Evolutionary conservation across 176 grass and related monocot genomes (phyloP).

Genomic region (Zoysia japonica): DNA sequence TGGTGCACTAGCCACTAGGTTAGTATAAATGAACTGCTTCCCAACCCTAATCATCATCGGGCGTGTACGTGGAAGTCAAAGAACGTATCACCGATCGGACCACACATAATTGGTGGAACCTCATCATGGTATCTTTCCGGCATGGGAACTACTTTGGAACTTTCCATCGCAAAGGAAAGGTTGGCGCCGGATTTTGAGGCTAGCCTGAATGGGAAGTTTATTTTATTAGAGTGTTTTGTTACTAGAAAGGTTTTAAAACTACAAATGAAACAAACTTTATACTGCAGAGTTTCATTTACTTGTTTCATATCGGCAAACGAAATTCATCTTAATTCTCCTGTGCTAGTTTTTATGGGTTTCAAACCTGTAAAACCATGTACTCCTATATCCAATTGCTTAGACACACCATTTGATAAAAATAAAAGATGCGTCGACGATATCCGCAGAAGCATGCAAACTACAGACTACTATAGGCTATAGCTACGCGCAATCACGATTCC

Average conservation of each 20-base stretch:
- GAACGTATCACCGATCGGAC: conserved; percentile 5
- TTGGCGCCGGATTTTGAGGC: conserved; percentile 7
- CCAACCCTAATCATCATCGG: background rate
- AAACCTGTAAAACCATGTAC: too few species aligned
- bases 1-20: background rate
- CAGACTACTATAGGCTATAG: too few species aligned
- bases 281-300: too few species aligned
- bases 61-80: conserved; percentile 14
- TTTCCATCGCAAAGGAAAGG: background rate
- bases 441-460: background rate
- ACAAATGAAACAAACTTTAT: too few species aligned
- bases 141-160: background rate
- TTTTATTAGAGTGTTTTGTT: too few species aligned
- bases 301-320: too few species aligned
- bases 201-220: too few species aligned
- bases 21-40: background rate
- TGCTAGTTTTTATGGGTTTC: too few species aligned
- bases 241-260: too few species aligned
- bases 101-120: conserved; percentile 29
- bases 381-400: too few species aligned
- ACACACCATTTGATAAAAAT: too few species aligned
- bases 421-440: background rate
- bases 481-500: background rate
- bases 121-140: background rate
- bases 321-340: too few species aligned